phyloP scores from a whole-genome alignment of 257 asterid species.

The Agastache rugosa region DNA sequence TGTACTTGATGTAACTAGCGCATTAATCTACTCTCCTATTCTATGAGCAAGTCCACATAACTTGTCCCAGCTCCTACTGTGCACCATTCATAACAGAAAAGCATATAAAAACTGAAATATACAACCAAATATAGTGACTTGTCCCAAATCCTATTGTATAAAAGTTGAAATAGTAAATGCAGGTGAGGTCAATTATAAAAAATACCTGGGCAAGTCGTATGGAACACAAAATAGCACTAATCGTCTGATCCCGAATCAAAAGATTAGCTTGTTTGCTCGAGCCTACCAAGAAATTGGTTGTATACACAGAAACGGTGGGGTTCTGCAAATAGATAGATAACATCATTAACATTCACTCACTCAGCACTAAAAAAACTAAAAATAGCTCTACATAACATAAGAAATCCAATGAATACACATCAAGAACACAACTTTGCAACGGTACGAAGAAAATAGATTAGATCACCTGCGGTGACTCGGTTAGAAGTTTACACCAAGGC shows the following conservation, averaged over 20 bases:
- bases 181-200: conserved; percentile 14
- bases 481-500: conserved; percentile 82
- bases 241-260: conserved; percentile 59
- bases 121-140: background rate
- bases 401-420: background rate
- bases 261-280: conserved; percentile 72
- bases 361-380: conserved; percentile 2
- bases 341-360: conserved; percentile 23
- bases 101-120: background rate
- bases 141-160: background rate
- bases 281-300: conserved; percentile 68
- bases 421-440: conserved; percentile 17
- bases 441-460: conserved; percentile 9
- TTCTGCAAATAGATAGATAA: conserved; percentile 54
- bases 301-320: conserved; percentile 55
- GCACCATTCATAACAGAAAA: conserved; percentile 19
- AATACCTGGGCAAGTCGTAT: conserved; percentile 69
- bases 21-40: conserved; percentile 12
- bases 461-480: conserved; percentile 69
- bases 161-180: background rate
- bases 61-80: conserved; percentile 19
- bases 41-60: background rate
- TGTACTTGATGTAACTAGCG: background rate
- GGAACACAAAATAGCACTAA: conserved; percentile 57
- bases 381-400: background rate